phyloP scores from a whole-genome alignment of 345 rosid species.

The Angophora floribunda region DNA sequence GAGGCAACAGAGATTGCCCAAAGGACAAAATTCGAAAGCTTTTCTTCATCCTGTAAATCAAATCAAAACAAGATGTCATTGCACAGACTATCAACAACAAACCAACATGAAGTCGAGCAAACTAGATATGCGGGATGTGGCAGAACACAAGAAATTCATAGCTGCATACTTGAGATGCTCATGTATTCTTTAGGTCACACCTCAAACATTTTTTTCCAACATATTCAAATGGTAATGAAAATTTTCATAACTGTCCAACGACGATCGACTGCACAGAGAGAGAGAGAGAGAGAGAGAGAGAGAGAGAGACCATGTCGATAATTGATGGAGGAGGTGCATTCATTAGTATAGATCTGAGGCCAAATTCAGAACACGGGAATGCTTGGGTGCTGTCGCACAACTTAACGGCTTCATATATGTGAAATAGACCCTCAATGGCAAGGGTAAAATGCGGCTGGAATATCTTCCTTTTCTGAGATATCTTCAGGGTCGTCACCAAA shows the following conservation, averaged over 20 bases:
- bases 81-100: neutral
- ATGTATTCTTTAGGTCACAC: neutral
- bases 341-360: constrained; percentile 58
- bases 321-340: constrained; percentile 59
- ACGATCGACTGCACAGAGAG: neutral
- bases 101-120: neutral
- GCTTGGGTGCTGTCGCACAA: constrained; percentile 11
- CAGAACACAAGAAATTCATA: neutral
- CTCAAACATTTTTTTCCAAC: neutral
- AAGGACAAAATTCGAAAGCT: neutral
- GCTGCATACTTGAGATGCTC: neutral
- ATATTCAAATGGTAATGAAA: neutral
- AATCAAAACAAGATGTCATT: neutral
- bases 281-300: neutral
- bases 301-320: constrained; percentile 37
- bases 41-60: neutral
- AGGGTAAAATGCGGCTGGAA: constrained; percentile 72
- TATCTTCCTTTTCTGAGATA: constrained; percentile 64
- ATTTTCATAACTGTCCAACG: neutral
- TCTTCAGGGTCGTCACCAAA: constrained; percentile 40
- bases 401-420: constrained; percentile 42
- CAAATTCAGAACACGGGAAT: constrained; percentile 35
- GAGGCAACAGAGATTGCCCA: neutral
- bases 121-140: neutral
- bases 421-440: constrained; percentile 49